phyloP scores from a whole-genome alignment of 2,329 filamentous ascomycete genomes.

The Westerdykella aurantiaca region DNA sequence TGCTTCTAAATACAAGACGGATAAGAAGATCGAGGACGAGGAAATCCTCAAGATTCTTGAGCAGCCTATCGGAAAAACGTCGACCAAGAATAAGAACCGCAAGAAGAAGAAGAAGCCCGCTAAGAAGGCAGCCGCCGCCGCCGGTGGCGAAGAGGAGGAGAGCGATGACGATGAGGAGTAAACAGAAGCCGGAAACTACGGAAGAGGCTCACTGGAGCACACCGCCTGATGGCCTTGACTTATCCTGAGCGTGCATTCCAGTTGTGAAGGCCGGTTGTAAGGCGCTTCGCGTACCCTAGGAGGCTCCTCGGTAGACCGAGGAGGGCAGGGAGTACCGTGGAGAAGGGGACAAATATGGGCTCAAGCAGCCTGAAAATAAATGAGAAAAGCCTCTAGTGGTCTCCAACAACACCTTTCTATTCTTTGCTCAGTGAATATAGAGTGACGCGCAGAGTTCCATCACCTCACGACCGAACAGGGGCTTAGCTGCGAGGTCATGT shows the following conservation, averaged over 20 bases:
- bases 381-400: constrained; percentile 4
- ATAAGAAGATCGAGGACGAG: constrained; percentile 97
- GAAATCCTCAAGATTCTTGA: constrained; percentile 93
- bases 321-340: too few species aligned
- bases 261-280: too few species aligned
- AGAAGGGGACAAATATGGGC: constrained; percentile 5
- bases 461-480: too few species aligned
- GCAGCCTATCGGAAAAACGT: constrained; percentile 66
- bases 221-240: too few species aligned
- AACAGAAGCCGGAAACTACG: constrained; percentile 11
- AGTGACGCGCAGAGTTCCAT: not conserved
- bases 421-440: not conserved
- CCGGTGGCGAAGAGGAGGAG: constrained; percentile 41
- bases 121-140: constrained; percentile 57
- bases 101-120: constrained; percentile 66
- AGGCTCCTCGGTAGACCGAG: too few species aligned
- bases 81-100: constrained; percentile 80
- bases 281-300: too few species aligned
- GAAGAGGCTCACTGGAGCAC: not conserved
- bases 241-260: too few species aligned
- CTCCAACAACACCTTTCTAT: constrained; percentile 1
- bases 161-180: constrained; percentile 36
- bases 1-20: constrained; percentile 76
- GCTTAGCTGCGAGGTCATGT: too few species aligned
- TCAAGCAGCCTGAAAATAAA: constrained; percentile 11